Evolutionary conservation across 495 filamentous ascomycete species (phyloP), one percentile per base, ranked within the genome.

Genomic region (Darksidea phi): DNA sequence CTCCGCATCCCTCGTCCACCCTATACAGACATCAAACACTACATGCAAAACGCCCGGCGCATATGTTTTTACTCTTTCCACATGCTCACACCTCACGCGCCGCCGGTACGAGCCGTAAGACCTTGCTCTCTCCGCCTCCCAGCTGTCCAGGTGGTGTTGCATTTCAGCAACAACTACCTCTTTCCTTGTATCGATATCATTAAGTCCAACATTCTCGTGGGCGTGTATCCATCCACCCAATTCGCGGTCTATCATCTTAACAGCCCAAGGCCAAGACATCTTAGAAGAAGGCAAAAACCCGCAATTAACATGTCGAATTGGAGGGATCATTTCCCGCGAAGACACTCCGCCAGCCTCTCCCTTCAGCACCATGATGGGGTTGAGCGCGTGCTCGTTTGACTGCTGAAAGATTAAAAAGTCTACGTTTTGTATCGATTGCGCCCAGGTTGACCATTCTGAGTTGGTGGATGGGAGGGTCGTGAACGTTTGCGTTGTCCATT

Each of bases 41-140:
- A 84, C 88, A 77, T 96, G 91, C 83, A 89, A 85, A 0, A 96
- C 86, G 1, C 86, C 90, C n/a, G 92, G 91, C 54, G 89, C 91
- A 78, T 88, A 95, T 18, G 89, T 91, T 80, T 96, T 96, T 54
- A 96, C 90, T 59, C 77, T 75, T 73, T 93, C 87, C 17, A 91
- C 81, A 75, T 94, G 87, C 58, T 84, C 80, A 61, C 88, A 83
- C 36, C 67, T 71, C 3, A 80, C 75, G n/a, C 38, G 1, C 48
- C 43, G 53, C 57, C 37, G 38, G 64, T 41, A 55, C 26, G 4
- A 26, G 24, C 48, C 53, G 43, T n/a, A n/a, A n/a, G n/a, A n/a
- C 18, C 21, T 7, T 49, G 21, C 57, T 13, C 12, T 38, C n/a
- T 55, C 53, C 13, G 48, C 62, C 50, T 61, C 62, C 45, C 32